A percentile compares a stretch with the other conserved stretches of the same genome.
Conservation (phyloP, 768 basidiomycete genomes). For the Coprinopsis sp. region DNA sequence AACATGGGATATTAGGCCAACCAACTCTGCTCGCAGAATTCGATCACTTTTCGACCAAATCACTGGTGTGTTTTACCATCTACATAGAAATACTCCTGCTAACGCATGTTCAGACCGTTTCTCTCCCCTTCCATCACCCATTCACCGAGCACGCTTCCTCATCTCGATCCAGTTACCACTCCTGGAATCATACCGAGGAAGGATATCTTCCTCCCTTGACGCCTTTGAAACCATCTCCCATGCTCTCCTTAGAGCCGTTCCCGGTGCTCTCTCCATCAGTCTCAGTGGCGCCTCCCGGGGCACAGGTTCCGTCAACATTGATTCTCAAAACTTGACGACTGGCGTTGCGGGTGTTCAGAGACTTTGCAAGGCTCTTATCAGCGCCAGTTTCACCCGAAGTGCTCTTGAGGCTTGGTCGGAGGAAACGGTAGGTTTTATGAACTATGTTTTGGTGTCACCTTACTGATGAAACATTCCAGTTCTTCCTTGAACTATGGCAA, state of each 20-base stretch:
- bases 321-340: constrained; percentile 64
- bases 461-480: constrained; percentile 41
- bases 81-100: not conserved
- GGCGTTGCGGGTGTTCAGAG: constrained; percentile 83
- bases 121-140: constrained; percentile 72
- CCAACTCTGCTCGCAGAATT: constrained; percentile 78
- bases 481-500: constrained; percentile 87
- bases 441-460: not conserved
- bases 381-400: constrained; percentile 65
- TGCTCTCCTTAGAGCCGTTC: constrained; percentile 83
- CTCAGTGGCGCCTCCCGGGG: constrained; percentile 45
- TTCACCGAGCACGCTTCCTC: constrained; percentile 81
- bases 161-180: constrained; percentile 81
- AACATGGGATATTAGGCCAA: constrained; percentile 54
- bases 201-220: constrained; percentile 82
- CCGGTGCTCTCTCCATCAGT: constrained; percentile 65
- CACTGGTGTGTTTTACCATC: constrained; percentile 52
- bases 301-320: constrained; percentile 39
- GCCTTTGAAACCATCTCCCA: constrained; percentile 93
- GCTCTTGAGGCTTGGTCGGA: constrained; percentile 85
- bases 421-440: constrained; percentile 63
- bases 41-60: constrained; percentile 88
- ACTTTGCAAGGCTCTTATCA: constrained; percentile 81
- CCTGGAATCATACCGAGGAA: constrained; percentile 67
- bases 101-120: constrained; percentile 74